Evolutionary conservation across 2,329 filamentous ascomycete genomes (phyloP).

Genomic region (Penicillium rolfsii): DNA sequence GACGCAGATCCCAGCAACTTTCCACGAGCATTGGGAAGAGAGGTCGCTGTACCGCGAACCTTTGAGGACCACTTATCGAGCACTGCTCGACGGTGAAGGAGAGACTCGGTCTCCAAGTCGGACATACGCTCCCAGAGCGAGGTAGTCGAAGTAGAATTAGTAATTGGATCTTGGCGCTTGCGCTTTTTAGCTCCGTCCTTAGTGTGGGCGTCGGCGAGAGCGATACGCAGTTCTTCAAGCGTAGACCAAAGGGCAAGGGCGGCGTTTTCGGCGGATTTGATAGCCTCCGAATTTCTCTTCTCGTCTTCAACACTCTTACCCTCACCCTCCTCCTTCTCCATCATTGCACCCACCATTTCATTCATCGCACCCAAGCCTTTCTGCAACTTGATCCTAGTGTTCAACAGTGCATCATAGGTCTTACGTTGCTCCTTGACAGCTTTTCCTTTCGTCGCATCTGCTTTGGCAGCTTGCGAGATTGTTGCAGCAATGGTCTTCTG

Average conservation of each 20-base stretch:
- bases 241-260: constrained; percentile 84
- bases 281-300: constrained; percentile 44
- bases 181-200: constrained; percentile 45
- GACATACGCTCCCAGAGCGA: constrained; percentile 75
- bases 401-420: constrained; percentile 84
- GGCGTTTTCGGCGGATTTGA: constrained; percentile 82
- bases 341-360: constrained; percentile 60
- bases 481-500: constrained; percentile 68
- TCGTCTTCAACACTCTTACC: constrained; percentile 11
- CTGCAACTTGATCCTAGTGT: constrained; percentile 88
- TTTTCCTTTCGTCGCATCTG: constrained; percentile 80
- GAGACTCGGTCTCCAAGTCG: constrained; percentile 62
- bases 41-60: constrained; percentile 59
- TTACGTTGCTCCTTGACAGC: constrained; percentile 85
- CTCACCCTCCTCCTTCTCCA: constrained; percentile 33
- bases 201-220: constrained; percentile 43
- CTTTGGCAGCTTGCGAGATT: constrained; percentile 68
- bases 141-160: constrained; percentile 58
- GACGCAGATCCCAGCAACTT: constrained; percentile 62
- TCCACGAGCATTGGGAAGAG: constrained; percentile 60
- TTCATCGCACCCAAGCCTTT: constrained; percentile 85
- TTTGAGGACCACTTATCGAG: constrained; percentile 92
- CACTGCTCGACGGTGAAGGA: constrained; percentile 67
- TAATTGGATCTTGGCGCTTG: constrained; percentile 55
- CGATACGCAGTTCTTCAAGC: constrained; percentile 50